Percentiles rank a stretch among this genome's conserved stretches.
These are phyloP conservation scores for Cnidoscolus chayamansa DNA, from an alignment of 441 rosid genomes.

Conservation along the genomic window DNA sequence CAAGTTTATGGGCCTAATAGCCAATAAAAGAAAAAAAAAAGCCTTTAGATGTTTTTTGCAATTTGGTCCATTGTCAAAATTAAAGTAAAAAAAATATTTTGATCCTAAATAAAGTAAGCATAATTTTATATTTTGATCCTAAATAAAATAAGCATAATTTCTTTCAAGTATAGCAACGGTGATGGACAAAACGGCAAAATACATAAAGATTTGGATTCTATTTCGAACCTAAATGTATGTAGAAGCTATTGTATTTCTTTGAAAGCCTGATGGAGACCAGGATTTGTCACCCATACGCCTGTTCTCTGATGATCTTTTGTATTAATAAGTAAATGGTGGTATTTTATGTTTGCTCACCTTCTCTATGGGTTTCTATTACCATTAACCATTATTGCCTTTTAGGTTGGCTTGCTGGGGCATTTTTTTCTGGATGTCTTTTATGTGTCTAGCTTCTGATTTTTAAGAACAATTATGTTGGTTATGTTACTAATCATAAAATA, in stretches of 20 bases:
- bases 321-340: neutral
- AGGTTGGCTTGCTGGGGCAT: neutral
- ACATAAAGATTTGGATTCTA: neutral
- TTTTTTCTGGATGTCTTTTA: neutral
- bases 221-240: no score
- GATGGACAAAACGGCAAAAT: no score
- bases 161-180: no score
- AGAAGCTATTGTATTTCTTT: neutral
- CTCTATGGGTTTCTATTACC: neutral
- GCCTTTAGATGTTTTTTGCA: no score
- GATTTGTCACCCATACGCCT: neutral
- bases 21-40: no score
- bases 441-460: neutral
- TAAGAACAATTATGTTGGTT: neutral
- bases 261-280: neutral
- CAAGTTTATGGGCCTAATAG: no score
- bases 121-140: no score
- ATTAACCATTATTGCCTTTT: neutral
- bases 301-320: neutral
- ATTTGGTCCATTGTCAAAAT: no score
- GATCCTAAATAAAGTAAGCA: no score
- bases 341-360: neutral
- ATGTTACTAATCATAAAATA: slow-evolving; percentile 1
- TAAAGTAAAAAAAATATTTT: no score
- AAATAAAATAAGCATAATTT: no score